phyloP scores from a whole-genome alignment of 148 eudicot genomes.

The Amaranthus palmeri region DNA sequence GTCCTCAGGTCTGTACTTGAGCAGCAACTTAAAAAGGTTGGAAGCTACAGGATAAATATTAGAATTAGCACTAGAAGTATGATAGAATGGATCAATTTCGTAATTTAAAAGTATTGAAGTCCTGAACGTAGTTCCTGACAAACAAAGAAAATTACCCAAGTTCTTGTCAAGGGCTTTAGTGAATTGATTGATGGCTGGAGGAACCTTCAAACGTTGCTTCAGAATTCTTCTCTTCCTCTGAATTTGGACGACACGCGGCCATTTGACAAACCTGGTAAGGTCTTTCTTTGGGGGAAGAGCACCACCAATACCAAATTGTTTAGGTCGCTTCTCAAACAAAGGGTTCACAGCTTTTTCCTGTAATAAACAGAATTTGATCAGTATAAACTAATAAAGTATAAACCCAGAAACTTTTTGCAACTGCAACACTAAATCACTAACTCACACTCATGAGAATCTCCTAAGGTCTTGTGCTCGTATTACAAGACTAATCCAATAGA shows the following conservation, averaged over 20 bases:
- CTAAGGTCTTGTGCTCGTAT: too few relatives aligned
- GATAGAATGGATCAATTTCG: too few relatives aligned
- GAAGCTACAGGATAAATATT: too few relatives aligned
- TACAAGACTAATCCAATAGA: too few relatives aligned
- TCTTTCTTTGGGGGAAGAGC: conserved; percentile 65
- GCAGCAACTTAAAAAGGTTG: conserved; percentile 40
- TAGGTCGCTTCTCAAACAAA: conserved; percentile 44
- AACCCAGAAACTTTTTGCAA: too few relatives aligned
- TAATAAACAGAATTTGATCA: background rate
- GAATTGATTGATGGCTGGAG: conserved; percentile 63
- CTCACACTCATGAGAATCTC: too few relatives aligned
- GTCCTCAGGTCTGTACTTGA: conserved; percentile 55
- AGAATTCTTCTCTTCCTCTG: conserved; percentile 64
- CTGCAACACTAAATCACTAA: too few relatives aligned
- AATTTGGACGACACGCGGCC: conserved; percentile 52
- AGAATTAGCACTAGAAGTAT: too few relatives aligned
- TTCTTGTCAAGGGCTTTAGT: conserved; percentile 73
- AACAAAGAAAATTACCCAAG: conserved; percentile 30
- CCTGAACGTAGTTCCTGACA: too few relatives aligned
- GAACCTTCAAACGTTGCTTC: conserved; percentile 72
- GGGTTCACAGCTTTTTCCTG: conserved; percentile 53
- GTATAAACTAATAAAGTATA: too few relatives aligned
- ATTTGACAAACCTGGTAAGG: conserved; percentile 41
- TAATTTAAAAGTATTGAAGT: too few relatives aligned
- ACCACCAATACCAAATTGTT: conserved; percentile 56